Base-by-base conservation (phyloP, 2,329 filamentous ascomycete genomes). In the Alternaria metachromatica region DNA sequence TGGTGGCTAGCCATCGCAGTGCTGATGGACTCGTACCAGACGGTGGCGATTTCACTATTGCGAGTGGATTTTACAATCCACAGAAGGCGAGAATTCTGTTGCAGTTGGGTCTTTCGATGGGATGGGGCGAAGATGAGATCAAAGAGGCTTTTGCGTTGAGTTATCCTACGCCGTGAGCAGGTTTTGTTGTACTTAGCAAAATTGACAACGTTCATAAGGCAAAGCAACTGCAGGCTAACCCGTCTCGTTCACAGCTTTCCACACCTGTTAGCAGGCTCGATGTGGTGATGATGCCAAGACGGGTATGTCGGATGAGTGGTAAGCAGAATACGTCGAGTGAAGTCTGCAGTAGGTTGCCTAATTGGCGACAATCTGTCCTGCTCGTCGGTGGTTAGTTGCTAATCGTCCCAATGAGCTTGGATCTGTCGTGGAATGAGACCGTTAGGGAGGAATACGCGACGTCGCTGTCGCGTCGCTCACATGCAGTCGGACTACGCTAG, bases 71-170 rank as follows among this genome's bases (percentile, higher is more conserved):
- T 63, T 80, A 87, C 46, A 87, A 87, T 67, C 86, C 87, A 4
- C 83, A 85, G 67, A 87, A 88, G 75, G 82, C 84, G 28, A 82
- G 86, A 45, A 82, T 88, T 21, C 74, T 87, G 74, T 74, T 88
- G 65, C 80, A 81, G 67, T 62, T 81, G 37, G 76, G 73, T 5
- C 30, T 82, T 6, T 74, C 76, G 1, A 60, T 68, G 5, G 79
- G 74, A 1, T 76, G 75, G 63, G 58, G 48, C 11, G 55, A 73
- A 80, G 62, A 88, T 59, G 54, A 89, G 81, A 76, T 89, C 18
- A 73, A 67, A 50, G 63, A 72, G 18, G 54, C 74, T 6, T 81
- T 81, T 68, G 77, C 72, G 44, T 64, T 70, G 63, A 74, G 74
- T 41, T 72, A 78, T 62, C 75, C 76, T n/a, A 58, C 68, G 59